Base-by-base conservation (phyloP, 495 filamentous ascomycete genomes). In the Hypomontagnella monticulosa region DNA sequence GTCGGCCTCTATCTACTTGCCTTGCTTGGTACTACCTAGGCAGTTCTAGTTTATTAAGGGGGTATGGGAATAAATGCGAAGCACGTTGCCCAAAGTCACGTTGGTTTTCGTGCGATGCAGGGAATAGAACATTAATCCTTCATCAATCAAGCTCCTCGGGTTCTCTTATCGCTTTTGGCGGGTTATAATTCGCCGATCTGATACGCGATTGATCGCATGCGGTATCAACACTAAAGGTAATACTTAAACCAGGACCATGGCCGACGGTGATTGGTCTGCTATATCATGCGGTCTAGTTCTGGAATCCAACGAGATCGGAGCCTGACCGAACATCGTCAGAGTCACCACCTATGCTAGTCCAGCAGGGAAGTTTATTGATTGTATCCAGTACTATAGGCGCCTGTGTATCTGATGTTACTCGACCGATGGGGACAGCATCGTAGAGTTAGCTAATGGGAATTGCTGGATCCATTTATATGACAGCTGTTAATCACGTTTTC, bases 271-370 rank as follows among this genome's bases (percentile, higher is more conserved):
- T 69, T 69, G 66, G 66, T 37, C 30, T 36, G 19, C 16, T 33
- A 34, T 3, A 63, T 49, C 51, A 52, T 69, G 66, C 66, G 60
- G 60, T 69, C 60, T 69, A 55, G 18, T 63, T 64, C 55, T 49
- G 50, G 51, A 64, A 64, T 63, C 20, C 60, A 46, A 69, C 66
- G 66, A 69, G 60, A 69, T 69, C 66, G 66, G 66, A 69, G 66
- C 60, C 50, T 64, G 66, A 69, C 66, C 66, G 66, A 69, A 64
- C 40, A 54, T 57, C 50, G 46, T n/a, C 23, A 38, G 36, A 8
- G 30, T 53, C 42, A 11, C 3, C 18, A 20, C 6, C 30, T 33
- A 34, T 63, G 33, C 57, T 15, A 51, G 34, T 32, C 19, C 34
- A 47, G 30, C 34, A 47, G 30, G 30, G 30, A 44, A 56, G 38